Percentiles rank a stretch among this genome's conserved stretches.
phyloP scores from a whole-genome alignment of 2,329 filamentous ascomycete genomes.

The Colletotrichum tabaci region DNA sequence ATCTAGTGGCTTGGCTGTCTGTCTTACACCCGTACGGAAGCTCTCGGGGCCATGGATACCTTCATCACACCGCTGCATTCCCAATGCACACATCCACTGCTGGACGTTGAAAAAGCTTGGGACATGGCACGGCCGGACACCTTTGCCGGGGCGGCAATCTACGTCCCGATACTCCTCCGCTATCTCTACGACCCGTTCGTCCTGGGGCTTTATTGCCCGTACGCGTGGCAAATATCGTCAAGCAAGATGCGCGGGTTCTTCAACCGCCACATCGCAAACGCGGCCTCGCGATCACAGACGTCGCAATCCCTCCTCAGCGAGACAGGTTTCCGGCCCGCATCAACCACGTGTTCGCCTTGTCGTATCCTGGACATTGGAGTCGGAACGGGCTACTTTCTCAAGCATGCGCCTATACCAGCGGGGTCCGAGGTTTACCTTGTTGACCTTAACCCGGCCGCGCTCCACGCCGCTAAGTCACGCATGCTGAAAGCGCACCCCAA shows the following conservation, averaged over 20 bases:
- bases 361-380: slow-evolving; percentile 58
- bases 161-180: slow-evolving; percentile 21
- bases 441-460: slow-evolving; percentile 27
- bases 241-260: slow-evolving; percentile 18
- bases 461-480: slow-evolving; percentile 14
- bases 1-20: background rate
- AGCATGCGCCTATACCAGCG: slow-evolving; percentile 3
- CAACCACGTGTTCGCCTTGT: background rate
- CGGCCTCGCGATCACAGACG: slow-evolving; percentile 51
- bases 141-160: slow-evolving; percentile 26
- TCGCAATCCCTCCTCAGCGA: slow-evolving; percentile 24
- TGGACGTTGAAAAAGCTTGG: background rate
- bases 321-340: background rate
- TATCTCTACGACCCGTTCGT: slow-evolving; percentile 51
- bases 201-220: slow-evolving; percentile 52
- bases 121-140: slow-evolving; percentile 17
- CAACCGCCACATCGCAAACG: slow-evolving; percentile 47
- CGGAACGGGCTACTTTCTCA: slow-evolving; percentile 54
- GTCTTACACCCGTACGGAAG: background rate
- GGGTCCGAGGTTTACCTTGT: slow-evolving; percentile 4
- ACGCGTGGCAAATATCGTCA: slow-evolving; percentile 49
- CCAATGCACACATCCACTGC: background rate
- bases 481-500: slow-evolving; percentile 18
- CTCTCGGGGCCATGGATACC: background rate
- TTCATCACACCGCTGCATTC: background rate